These are phyloP conservation scores for Backusella liffmaniae DNA, from an alignment of 192 early-diverging fungal genomes.

Conservation along the genomic window DNA sequence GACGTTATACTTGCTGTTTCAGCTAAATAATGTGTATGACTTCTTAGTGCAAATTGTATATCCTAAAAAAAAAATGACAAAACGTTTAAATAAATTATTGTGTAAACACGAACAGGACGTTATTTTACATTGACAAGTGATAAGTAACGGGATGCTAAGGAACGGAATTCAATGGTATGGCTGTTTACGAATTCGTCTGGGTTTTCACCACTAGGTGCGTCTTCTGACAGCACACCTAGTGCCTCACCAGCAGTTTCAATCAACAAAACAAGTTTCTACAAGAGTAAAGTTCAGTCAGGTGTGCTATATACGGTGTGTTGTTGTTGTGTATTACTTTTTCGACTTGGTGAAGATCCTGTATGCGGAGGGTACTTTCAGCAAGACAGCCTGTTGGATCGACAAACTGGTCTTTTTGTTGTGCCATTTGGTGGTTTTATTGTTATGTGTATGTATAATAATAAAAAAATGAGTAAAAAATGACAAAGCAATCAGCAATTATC, in stretches of 20 bases:
- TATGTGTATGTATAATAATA: too few species aligned
- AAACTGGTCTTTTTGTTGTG: not conserved
- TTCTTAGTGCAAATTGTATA: slow-evolving; percentile 26
- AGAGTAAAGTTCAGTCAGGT: not conserved
- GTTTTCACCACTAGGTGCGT: slow-evolving; percentile 1
- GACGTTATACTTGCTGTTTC: slow-evolving; percentile 20
- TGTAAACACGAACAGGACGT: too few species aligned
- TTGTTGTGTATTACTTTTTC: slow-evolving; percentile 16
- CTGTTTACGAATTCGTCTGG: not conserved
- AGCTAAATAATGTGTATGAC: slow-evolving; percentile 25
- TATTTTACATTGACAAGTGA: slow-evolving; percentile 24
- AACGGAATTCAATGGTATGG: not conserved
- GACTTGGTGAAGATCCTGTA: slow-evolving; percentile 23
- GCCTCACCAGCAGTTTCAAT: slow-evolving; percentile 29
- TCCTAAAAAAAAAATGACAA: slow-evolving; percentile 17
- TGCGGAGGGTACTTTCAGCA: slow-evolving; percentile 24
- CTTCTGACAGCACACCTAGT: slow-evolving; percentile 15
- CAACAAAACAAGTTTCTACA: slow-evolving; percentile 26
- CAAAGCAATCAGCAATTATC: too few species aligned
- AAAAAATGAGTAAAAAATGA: too few species aligned
- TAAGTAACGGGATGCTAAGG: slow-evolving; percentile 20
- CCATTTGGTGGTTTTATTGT: not conserved
- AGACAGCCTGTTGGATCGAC: slow-evolving; percentile 3
- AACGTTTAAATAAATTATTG: not conserved
- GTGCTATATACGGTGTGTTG: not conserved